A percentile compares a stretch with the other conserved stretches of the same genome.
Evolutionary conservation across 345 rosid species (phyloP).

Genomic region (Linum lewisii): DNA sequence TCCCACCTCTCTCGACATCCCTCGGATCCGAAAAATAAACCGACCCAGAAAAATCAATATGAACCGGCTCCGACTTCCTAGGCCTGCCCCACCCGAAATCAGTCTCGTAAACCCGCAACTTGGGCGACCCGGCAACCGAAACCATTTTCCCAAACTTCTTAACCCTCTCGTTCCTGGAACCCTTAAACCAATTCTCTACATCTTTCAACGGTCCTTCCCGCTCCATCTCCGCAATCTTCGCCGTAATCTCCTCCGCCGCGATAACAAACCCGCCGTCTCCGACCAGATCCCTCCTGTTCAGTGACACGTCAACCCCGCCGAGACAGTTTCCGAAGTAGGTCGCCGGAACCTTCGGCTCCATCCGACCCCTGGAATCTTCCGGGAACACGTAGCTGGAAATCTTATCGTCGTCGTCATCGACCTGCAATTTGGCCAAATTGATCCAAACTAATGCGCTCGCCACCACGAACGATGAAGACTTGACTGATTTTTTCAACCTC

Average conservation of each 20-base stretch:
- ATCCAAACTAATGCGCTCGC: neutral
- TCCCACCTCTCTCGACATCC: constrained; percentile 14
- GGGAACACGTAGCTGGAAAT: constrained; percentile 9
- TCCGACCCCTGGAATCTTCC: constrained; percentile 25
- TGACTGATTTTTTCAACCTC: neutral
- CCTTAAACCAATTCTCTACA: constrained; percentile 14
- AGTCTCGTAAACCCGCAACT: constrained; percentile 10
- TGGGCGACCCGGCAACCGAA: constrained; percentile 30
- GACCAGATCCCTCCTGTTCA: constrained; percentile 22
- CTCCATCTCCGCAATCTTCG: constrained; percentile 4
- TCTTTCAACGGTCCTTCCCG: constrained; percentile 13
- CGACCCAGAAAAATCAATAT: constrained; percentile 11
- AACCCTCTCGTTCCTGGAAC: constrained; percentile 10
- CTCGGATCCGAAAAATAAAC: constrained; percentile 13
- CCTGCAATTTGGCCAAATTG: neutral
- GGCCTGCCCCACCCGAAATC: constrained; percentile 29
- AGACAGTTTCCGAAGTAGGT: constrained; percentile 42
- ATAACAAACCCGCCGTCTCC: constrained; percentile 18
- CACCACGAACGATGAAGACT: neutral
- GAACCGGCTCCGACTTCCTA: constrained; percentile 13
- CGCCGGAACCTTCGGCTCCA: constrained; percentile 17
- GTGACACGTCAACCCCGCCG: constrained; percentile 16
- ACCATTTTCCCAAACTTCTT: constrained; percentile 11
- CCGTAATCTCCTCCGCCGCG: constrained; percentile 22
- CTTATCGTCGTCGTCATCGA: neutral